Evolutionary conservation across 2,329 filamentous ascomycete species (phyloP).

Genomic region (Geosmithia morbida): DNA sequence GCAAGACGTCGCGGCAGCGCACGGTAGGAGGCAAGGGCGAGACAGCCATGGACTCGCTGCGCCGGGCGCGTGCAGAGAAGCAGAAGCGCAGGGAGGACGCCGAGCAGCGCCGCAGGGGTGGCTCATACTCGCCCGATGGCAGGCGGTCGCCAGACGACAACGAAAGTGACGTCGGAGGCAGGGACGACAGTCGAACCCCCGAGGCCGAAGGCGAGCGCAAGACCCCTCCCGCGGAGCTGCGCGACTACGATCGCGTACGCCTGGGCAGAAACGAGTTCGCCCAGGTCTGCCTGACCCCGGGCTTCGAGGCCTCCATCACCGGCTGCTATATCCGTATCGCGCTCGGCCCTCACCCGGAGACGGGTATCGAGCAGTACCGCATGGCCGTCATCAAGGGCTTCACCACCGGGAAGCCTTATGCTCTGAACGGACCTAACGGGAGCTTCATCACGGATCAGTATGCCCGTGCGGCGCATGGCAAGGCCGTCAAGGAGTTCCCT

Average conservation of each 20-base stretch:
- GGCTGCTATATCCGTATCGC: conserved; percentile 80
- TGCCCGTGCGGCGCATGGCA: conserved; percentile 66
- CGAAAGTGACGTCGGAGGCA: conserved; percentile 46
- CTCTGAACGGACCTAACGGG: conserved; percentile 65
- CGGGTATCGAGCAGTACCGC: conserved; percentile 66
- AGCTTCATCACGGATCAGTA: conserved; percentile 78
- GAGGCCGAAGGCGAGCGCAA: conserved; percentile 55
- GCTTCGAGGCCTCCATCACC: conserved; percentile 67
- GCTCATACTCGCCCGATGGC: conserved; percentile 24
- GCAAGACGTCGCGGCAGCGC: conserved; percentile 60
- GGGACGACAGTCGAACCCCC: conserved; percentile 38
- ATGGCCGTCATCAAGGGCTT: conserved; percentile 83
- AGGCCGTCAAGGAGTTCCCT: conserved; percentile 70
- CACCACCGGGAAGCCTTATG: conserved; percentile 65
- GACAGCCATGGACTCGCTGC: conserved; percentile 57
- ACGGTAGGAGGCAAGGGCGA: conserved; percentile 26
- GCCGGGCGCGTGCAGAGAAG: conserved; percentile 48
- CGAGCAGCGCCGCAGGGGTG: conserved; percentile 33
- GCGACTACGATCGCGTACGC: conserved; percentile 72
- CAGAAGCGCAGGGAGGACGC: conserved; percentile 34
- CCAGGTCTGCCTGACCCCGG: conserved; percentile 84
- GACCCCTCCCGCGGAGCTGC: conserved; percentile 55
- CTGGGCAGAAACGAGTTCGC: conserved; percentile 78
- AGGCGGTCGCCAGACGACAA: conserved; percentile 44
- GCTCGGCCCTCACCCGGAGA: conserved; percentile 62